Evolutionary conservation across 768 basidiomycete species (phyloP).

Genomic region (Psilocybe subaeruginosa): DNA sequence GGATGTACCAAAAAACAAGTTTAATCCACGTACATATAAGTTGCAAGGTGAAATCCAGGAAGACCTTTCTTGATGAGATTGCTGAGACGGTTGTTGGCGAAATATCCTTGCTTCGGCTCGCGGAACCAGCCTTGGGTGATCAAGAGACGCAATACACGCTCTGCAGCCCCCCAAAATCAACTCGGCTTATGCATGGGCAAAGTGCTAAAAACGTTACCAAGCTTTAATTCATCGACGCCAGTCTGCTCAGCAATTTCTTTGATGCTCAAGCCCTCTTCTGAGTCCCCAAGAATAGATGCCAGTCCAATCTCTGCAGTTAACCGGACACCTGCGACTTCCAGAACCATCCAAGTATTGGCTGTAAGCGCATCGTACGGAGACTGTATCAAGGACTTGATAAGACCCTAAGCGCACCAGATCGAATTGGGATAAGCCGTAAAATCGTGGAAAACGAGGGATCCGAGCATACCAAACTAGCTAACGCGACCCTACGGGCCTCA

Average conservation of each 20-base stretch:
- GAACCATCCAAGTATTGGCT: slow-evolving; percentile 35
- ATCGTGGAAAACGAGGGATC: not conserved
- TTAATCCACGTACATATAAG: slow-evolving; percentile 32
- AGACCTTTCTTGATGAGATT: slow-evolving; percentile 37
- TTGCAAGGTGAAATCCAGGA: slow-evolving; percentile 37
- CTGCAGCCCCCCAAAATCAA: slow-evolving; percentile 13
- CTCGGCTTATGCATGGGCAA: not conserved
- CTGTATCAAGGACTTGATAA: slow-evolving; percentile 37
- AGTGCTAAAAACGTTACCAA: slow-evolving; percentile 26
- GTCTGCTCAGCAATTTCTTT: slow-evolving; percentile 36
- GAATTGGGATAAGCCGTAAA: not conserved
- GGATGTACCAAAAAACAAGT: not conserved
- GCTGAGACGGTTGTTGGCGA: slow-evolving; percentile 40
- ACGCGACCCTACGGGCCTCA: slow-evolving; percentile 35
- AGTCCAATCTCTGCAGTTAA: slow-evolving; percentile 37
- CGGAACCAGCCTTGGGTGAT: slow-evolving; percentile 41
- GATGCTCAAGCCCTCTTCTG: slow-evolving; percentile 36
- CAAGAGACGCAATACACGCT: slow-evolving; percentile 36
- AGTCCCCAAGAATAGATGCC: slow-evolving; percentile 34
- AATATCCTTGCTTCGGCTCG: slow-evolving; percentile 36
- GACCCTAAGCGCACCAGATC: slow-evolving; percentile 25
- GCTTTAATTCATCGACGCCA: slow-evolving; percentile 34
- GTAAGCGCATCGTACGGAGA: slow-evolving; percentile 39
- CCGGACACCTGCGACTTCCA: slow-evolving; percentile 35
- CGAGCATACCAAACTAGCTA: slow-evolving; percentile 34